These are phyloP conservation scores for Sugiyamaella sp. DNA, from an alignment of 1,139 yeast species.

Conservation along the genomic window DNA sequence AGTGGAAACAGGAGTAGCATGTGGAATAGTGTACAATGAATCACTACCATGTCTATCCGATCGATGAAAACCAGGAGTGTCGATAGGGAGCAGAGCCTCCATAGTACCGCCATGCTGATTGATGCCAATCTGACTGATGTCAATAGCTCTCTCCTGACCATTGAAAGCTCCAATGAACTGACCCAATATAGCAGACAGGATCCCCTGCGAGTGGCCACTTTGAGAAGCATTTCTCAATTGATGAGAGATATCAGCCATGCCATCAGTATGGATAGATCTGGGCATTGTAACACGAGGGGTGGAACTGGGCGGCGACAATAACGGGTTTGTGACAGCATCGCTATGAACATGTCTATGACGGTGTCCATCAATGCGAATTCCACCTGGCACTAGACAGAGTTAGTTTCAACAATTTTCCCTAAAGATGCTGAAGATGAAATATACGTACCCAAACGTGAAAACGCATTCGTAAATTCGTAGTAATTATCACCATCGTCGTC, in stretches of 20 bases:
- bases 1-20: constrained; percentile 54
- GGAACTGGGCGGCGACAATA: constrained; percentile 25
- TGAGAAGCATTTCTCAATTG: constrained; percentile 9
- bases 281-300: constrained; percentile 12
- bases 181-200: constrained; percentile 20
- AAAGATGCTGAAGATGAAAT: not conserved
- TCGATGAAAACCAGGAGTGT: constrained; percentile 21
- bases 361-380: constrained; percentile 17
- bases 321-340: constrained; percentile 30
- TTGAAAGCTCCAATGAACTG: constrained; percentile 28
- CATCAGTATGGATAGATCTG: constrained; percentile 8
- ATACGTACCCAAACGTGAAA: constrained; percentile 23
- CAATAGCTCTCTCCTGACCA: constrained; percentile 21
- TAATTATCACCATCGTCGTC: constrained; percentile 25
- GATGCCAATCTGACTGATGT: constrained; percentile 24
- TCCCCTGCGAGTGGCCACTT: constrained; percentile 20
- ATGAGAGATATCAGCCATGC: constrained; percentile 13
- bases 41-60: constrained; percentile 29
- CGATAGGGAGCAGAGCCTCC: constrained; percentile 24
- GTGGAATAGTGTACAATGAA: constrained; percentile 28
- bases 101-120: constrained; percentile 35
- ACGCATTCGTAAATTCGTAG: constrained; percentile 23
- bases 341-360: constrained; percentile 17
- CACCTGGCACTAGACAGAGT: constrained; percentile 15
- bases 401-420: not conserved